Percentiles rank a stretch among this genome's conserved stretches.
phyloP scores from a whole-genome alignment of 1,284 basidiomycete genomes.

The Ustilago vetiveriae region DNA sequence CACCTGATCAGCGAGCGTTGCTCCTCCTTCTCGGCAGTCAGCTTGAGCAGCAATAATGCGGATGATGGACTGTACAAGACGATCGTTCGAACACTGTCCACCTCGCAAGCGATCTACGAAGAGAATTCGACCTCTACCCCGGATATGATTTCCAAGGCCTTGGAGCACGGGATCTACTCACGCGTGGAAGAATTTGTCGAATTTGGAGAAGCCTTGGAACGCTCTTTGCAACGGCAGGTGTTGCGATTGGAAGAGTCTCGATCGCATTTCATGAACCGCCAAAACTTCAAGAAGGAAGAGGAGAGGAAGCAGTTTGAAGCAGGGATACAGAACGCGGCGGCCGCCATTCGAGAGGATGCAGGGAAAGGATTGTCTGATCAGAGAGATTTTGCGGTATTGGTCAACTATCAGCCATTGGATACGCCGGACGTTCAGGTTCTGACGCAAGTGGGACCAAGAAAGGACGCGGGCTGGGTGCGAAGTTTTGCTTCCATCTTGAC shows the following conservation, averaged over 20 bases:
- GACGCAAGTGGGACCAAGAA: conserved; percentile 23
- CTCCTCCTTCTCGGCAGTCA: conserved; percentile 8
- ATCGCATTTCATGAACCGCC: conserved; percentile 21
- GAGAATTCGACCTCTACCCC: conserved; percentile 44
- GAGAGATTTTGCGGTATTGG: conserved; percentile 44
- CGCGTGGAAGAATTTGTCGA: conserved; percentile 55
- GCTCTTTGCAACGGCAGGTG: conserved; percentile 46
- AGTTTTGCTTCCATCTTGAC: conserved; percentile 16
- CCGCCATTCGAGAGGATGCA: conserved; percentile 20
- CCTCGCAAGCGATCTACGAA: conserved; percentile 43
- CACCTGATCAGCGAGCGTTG: conserved; percentile 31
- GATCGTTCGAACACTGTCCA: conserved; percentile 18
- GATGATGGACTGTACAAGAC: conserved; percentile 33
- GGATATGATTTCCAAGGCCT: conserved; percentile 48
- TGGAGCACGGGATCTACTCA: conserved; percentile 56
- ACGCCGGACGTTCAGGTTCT: conserved; percentile 24
- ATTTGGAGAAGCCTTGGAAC: conserved; percentile 46
- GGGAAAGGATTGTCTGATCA: conserved; percentile 33
- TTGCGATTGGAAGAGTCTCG: conserved; percentile 35
- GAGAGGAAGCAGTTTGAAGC: conserved; percentile 11
- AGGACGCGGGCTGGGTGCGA: conserved; percentile 22
- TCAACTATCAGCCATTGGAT: conserved; percentile 37
- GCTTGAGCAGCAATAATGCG: background rate
- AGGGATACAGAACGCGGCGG: conserved; percentile 8
- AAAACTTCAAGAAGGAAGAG: conserved; percentile 9